Percentiles rank a stretch among this genome's conserved stretches.
Evolutionary conservation across 2,329 filamentous ascomycete genomes (phyloP).

Genomic region (Colletotrichum godetiae): DNA sequence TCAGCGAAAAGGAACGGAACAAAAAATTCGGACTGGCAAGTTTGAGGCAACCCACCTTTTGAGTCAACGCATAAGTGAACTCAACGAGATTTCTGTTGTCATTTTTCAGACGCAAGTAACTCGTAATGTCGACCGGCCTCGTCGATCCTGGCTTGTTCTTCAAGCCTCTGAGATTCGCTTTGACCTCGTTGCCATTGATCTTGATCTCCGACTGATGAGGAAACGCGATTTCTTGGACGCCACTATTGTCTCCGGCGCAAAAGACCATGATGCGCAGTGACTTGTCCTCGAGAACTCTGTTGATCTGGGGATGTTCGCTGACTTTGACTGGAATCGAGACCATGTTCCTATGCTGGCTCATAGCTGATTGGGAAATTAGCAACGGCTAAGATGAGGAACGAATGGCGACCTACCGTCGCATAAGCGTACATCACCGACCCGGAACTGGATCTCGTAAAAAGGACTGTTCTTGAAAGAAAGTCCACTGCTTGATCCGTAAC

Average conservation of each 20-base stretch:
- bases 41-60: constrained; percentile 71
- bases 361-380: constrained; percentile 57
- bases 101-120: constrained; percentile 75
- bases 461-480: constrained; percentile 76
- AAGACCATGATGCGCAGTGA: constrained; percentile 83
- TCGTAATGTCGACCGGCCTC: constrained; percentile 90
- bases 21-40: constrained; percentile 20
- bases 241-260: constrained; percentile 75
- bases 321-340: constrained; percentile 57
- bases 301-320: constrained; percentile 63
- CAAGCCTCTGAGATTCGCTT: constrained; percentile 91
- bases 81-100: constrained; percentile 77
- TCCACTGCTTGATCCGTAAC: constrained; percentile 26
- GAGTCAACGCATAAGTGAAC: constrained; percentile 92
- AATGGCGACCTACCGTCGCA: constrained; percentile 74
- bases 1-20: constrained; percentile 35
- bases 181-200: constrained; percentile 87
- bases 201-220: constrained; percentile 94
- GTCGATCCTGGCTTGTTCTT: constrained; percentile 98
- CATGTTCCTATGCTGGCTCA: constrained; percentile 65
- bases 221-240: constrained; percentile 83
- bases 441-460: constrained; percentile 79
- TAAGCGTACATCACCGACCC: constrained; percentile 72
- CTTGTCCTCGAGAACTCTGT: constrained; percentile 69
- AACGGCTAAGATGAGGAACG: not conserved